A percentile compares a stretch with the other conserved stretches of the same genome.
Evolutionary conservation across 257 asterid genomes (phyloP).

Genomic region (Solanum okadae): DNA sequence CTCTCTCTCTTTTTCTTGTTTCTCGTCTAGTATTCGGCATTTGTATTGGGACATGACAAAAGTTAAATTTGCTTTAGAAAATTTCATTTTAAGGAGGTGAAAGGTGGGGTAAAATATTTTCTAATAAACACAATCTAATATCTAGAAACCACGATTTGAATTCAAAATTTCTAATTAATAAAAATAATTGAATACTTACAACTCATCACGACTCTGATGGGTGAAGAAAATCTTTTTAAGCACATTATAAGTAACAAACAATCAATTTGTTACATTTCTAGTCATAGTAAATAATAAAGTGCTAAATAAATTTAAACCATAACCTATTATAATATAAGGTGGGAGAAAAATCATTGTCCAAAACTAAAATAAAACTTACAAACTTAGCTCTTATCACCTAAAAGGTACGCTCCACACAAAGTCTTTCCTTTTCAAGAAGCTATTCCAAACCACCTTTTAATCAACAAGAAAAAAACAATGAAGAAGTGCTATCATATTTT

Average conservation of each 20-base stretch:
- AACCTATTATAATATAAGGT: background rate
- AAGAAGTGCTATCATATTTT: background rate
- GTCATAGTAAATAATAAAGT: background rate
- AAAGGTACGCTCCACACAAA: background rate
- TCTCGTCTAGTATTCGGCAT: background rate
- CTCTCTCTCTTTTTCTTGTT: background rate
- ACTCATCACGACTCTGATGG: background rate
- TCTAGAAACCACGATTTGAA: background rate
- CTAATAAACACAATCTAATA: background rate
- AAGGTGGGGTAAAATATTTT: background rate
- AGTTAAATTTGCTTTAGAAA: background rate
- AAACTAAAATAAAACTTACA: background rate
- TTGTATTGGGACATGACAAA: background rate
- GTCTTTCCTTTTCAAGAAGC: background rate
- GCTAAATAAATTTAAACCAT: background rate
- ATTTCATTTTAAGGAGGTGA: background rate
- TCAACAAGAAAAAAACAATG: background rate
- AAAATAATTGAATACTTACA: background rate
- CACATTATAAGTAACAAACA: background rate
- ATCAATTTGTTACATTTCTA: background rate
- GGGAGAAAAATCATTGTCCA: background rate
- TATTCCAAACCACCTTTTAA: background rate
- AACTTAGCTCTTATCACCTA: background rate
- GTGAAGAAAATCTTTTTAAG: background rate
- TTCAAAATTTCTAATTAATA: background rate